Evolutionary conservation across 805 yeast species (phyloP).

Genomic region (Naumovozyma baii): DNA sequence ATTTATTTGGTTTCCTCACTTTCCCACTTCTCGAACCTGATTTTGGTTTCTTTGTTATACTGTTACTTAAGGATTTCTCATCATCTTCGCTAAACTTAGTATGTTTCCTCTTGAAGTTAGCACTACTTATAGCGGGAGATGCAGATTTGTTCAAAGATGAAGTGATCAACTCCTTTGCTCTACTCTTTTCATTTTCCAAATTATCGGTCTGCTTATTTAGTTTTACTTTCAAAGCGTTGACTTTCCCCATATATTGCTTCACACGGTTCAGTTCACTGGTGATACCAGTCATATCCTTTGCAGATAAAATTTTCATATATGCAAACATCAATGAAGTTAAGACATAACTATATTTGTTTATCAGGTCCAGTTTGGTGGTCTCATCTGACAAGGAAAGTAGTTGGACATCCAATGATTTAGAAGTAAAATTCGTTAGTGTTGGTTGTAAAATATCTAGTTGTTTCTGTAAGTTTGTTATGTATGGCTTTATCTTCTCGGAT

Average conservation of each 20-base stretch:
- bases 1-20: neutral
- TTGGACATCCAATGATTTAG: constrained; percentile 24
- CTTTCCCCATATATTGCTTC: constrained; percentile 55
- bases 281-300: constrained; percentile 35
- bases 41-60: no score
- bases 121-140: constrained; percentile 43
- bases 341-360: constrained; percentile 22
- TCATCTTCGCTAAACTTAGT: constrained; percentile 35
- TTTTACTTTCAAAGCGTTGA: constrained; percentile 23
- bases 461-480: constrained; percentile 16
- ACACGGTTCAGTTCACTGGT: constrained; percentile 59
- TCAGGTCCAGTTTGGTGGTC: constrained; percentile 15
- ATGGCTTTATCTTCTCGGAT: constrained; percentile 20
- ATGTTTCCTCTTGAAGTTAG: constrained; percentile 43
- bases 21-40: constrained; percentile 1
- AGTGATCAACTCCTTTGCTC: constrained; percentile 40
- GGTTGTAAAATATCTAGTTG: constrained; percentile 16
- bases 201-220: constrained; percentile 9
- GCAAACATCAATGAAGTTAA: constrained; percentile 25
- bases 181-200: constrained; percentile 18
- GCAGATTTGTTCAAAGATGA: constrained; percentile 35
- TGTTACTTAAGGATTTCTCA: neutral
- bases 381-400: constrained; percentile 16
- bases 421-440: constrained; percentile 13
- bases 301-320: constrained; percentile 20